Evolutionary conservation across 331 rosid genomes (phyloP).

Genomic region (Rosa hybrid): DNA sequence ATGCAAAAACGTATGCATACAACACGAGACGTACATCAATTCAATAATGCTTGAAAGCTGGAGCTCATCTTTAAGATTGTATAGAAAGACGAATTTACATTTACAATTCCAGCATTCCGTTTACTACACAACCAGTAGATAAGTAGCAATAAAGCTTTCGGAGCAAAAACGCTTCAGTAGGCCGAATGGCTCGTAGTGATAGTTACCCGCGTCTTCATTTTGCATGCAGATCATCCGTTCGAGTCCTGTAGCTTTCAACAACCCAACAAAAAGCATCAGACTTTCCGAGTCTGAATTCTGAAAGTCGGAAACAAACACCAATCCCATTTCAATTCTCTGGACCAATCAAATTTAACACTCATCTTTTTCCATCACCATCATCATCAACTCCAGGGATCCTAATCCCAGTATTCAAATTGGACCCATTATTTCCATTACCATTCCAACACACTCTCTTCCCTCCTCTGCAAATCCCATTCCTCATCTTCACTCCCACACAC

Average conservation of each 20-base stretch:
- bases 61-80: neutral
- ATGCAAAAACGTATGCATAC: neutral
- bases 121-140: too few species aligned
- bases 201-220: neutral
- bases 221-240: neutral
- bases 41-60: neutral
- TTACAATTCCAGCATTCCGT: neutral
- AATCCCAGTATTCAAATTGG: neutral
- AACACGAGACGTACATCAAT: neutral
- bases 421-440: neutral
- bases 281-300: neutral
- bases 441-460: conserved; percentile 51
- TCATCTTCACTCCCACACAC: conserved; percentile 34
- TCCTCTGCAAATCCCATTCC: conserved; percentile 39
- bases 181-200: neutral
- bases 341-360: neutral
- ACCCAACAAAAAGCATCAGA: neutral
- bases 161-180: neutral
- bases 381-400: neutral
- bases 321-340: neutral
- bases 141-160: neutral
- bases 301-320: neutral
- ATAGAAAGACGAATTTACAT: neutral
- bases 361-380: neutral
- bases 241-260: neutral